These are phyloP conservation scores for Metarhizium album DNA, from an alignment of 2,329 filamentous ascomycete species.

Conservation along the genomic window DNA sequence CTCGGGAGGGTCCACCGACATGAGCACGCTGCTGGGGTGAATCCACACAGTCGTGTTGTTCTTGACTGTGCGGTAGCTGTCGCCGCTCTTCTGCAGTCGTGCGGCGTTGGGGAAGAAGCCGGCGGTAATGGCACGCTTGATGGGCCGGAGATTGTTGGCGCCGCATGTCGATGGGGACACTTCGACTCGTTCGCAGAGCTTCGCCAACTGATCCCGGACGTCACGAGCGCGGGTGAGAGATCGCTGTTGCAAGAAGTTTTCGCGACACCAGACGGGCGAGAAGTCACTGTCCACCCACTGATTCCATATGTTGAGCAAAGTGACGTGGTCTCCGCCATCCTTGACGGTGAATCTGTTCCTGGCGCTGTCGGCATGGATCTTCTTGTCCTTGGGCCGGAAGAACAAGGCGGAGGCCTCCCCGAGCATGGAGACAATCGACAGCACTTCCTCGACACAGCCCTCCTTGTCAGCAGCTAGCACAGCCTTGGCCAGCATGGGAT, in stretches of 20 bases:
- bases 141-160: conserved; percentile 57
- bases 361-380: conserved; percentile 87
- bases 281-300: conserved; percentile 93
- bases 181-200: conserved; percentile 89
- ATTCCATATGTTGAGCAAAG: conserved; percentile 86
- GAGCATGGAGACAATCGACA: conserved; percentile 91
- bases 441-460: conserved; percentile 85
- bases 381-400: conserved; percentile 94
- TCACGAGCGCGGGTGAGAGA: conserved; percentile 82
- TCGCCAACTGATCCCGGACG: conserved; percentile 82
- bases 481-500: conserved; percentile 82
- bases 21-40: conserved; percentile 79
- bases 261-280: conserved; percentile 73
- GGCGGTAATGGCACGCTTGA: conserved; percentile 78
- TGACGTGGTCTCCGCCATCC: conserved; percentile 83
- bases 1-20: conserved; percentile 61
- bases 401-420: conserved; percentile 82
- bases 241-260: conserved; percentile 90
- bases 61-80: conserved; percentile 86
- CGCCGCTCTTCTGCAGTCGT: conserved; percentile 68
- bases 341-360: conserved; percentile 80
- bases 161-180: conserved; percentile 62
- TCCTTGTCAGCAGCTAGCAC: conserved; percentile 82
- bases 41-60: conserved; percentile 80
- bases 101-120: conserved; percentile 95